Percentiles rank a stretch among this genome's conserved stretches.
phyloP scores from a whole-genome alignment of 495 filamentous ascomycete species.

The Aspergillus carlsbadensis region DNA sequence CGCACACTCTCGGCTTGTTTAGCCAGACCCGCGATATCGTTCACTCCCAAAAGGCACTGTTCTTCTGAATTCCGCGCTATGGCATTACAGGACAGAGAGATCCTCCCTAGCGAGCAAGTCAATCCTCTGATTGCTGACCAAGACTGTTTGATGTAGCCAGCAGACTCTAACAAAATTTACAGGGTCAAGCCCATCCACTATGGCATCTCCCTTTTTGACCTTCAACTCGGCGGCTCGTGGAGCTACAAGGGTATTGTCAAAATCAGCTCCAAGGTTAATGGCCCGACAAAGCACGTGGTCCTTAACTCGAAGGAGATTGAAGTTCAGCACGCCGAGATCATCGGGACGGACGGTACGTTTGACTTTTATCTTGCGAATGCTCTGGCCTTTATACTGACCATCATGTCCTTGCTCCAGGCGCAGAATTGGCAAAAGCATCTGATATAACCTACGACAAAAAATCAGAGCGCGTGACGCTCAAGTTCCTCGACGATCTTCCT shows the following conservation, averaged over 20 bases:
- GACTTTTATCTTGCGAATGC: neutral
- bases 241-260: conserved; percentile 79
- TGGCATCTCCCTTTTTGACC: conserved; percentile 72
- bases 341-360: conserved; percentile 31
- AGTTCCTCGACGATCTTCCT: conserved; percentile 63
- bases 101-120: conserved; percentile 51
- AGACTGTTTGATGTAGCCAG: too few relatives aligned
- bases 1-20: conserved; percentile 24
- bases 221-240: conserved; percentile 72
- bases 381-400: conserved; percentile 12
- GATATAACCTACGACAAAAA: conserved; percentile 75
- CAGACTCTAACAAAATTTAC: neutral
- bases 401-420: conserved; percentile 22
- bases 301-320: conserved; percentile 61
- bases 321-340: conserved; percentile 35
- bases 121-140: neutral
- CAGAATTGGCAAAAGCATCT: conserved; percentile 52
- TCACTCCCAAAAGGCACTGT: conserved; percentile 28
- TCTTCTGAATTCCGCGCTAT: conserved; percentile 45
- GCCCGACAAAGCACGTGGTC: conserved; percentile 65
- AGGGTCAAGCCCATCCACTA: conserved; percentile 86
- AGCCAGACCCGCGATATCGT: conserved; percentile 14
- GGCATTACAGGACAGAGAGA: conserved; percentile 50
- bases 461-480: conserved; percentile 72
- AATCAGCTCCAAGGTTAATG: conserved; percentile 59